Percentiles rank a stretch among this genome's conserved stretches.
These are phyloP conservation scores for Aureobasidium sp. DNA, from an alignment of 2,329 filamentous ascomycete genomes.

Conservation along the genomic window DNA sequence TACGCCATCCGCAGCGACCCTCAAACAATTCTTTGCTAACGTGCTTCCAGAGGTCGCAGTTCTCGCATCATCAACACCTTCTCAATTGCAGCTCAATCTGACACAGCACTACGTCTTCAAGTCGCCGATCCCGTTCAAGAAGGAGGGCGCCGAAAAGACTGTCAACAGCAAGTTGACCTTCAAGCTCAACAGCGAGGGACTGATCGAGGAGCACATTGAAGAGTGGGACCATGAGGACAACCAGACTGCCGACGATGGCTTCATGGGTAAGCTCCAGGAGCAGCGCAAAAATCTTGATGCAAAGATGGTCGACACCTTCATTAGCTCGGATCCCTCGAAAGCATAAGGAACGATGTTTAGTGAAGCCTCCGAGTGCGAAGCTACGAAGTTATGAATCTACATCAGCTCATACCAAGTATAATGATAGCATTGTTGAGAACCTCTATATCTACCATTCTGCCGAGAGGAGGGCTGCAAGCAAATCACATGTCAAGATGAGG, in stretches of 20 bases:
- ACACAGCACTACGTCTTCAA: conserved; percentile 25
- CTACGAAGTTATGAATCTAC: neutral
- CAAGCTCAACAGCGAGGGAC: conserved; percentile 18
- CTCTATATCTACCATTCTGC: neutral
- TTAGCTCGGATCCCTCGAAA: neutral
- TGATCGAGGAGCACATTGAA: conserved; percentile 22
- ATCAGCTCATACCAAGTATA: neutral
- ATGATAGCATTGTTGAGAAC: neutral
- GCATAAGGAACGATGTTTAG: neutral
- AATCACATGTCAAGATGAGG: conserved; percentile 2
- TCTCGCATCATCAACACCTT: conserved; percentile 15
- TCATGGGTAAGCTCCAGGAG: conserved; percentile 22
- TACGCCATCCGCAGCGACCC: neutral
- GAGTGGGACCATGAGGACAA: conserved; percentile 23
- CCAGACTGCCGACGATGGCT: conserved; percentile 21
- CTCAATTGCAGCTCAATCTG: conserved; percentile 18
- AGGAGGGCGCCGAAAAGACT: conserved; percentile 18
- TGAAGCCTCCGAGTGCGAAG: neutral
- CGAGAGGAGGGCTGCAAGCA: neutral
- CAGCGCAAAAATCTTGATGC: conserved; percentile 22
- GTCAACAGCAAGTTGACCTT: conserved; percentile 22
- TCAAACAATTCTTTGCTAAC: neutral
- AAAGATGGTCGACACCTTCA: conserved; percentile 16
- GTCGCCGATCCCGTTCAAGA: conserved; percentile 16
- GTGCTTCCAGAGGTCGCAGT: conserved; percentile 2